phyloP scores from a whole-genome alignment of 345 rosid species.

The Gossypium herbaceum region DNA sequence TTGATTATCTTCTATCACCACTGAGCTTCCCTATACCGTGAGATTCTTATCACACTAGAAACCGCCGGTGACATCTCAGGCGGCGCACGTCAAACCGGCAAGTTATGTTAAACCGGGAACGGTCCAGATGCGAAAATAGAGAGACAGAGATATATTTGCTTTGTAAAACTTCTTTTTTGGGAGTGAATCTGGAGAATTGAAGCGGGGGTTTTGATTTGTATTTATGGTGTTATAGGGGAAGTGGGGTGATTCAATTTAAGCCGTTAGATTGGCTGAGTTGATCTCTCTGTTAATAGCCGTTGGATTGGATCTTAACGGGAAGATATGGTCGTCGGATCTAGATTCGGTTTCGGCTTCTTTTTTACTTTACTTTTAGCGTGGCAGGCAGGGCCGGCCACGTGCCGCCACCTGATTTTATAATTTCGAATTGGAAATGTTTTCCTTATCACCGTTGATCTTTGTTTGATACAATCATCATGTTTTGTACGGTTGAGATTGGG shows the following conservation, averaged over 20 bases:
- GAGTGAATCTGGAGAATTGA: constrained; percentile 20
- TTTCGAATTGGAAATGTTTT: neutral
- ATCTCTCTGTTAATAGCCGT: constrained; percentile 25
- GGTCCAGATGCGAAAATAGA: constrained; percentile 16
- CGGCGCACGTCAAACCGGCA: constrained; percentile 33
- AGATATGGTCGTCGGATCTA: constrained; percentile 56
- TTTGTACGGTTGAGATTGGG: constrained; percentile 14
- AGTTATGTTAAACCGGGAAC: constrained; percentile 17
- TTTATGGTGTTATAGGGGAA: constrained; percentile 32
- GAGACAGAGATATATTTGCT: neutral
- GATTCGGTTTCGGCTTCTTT: constrained; percentile 32
- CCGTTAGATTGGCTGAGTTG: constrained; percentile 40
- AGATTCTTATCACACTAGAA: constrained; percentile 39
- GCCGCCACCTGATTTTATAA: constrained; percentile 26
- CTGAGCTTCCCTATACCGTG: constrained; percentile 41
- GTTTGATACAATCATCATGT: neutral
- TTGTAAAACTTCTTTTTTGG: neutral
- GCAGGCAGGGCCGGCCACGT: constrained; percentile 55
- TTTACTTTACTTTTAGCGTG: constrained; percentile 29
- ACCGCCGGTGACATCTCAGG: constrained; percentile 46
- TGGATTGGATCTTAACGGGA: constrained; percentile 48
- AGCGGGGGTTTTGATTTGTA: constrained; percentile 25
- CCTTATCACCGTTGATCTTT: constrained; percentile 9
- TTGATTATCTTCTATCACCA: neutral
- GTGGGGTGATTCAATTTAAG: constrained; percentile 35